Conservation (phyloP, 345 rosid genomes). For the Camelina laxa region DNA sequence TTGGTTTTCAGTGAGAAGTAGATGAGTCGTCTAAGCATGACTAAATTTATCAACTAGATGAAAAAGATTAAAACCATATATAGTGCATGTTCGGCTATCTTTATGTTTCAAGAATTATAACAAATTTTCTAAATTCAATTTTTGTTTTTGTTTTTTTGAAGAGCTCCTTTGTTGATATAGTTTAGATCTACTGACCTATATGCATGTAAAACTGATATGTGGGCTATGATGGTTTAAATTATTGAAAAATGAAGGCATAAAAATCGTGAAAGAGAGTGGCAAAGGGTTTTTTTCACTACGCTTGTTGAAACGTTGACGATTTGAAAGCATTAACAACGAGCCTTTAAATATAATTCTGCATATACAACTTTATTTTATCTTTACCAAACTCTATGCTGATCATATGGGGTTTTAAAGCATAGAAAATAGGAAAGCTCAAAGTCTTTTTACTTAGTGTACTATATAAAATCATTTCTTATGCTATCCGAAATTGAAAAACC, state of each 20-base stretch:
- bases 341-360: not conserved
- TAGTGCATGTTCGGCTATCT: not conserved
- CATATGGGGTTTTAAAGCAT: accelerated
- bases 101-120: too few species aligned
- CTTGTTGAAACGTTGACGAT: not conserved
- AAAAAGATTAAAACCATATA: not conserved
- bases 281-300: not conserved
- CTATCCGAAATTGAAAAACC: too few species aligned
- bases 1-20: too few species aligned
- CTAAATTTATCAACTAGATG: not conserved
- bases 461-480: too few species aligned
- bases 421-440: not conserved
- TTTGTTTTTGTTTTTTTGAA: too few species aligned
- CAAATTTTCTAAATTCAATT: too few species aligned
- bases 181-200: too few species aligned
- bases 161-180: not conserved
- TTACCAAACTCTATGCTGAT: not conserved
- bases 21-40: not conserved
- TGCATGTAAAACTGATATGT: too few species aligned
- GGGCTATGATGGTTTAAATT: not conserved
- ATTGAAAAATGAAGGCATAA: not conserved
- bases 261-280: not conserved
- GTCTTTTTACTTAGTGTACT: too few species aligned
- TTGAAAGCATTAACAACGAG: not conserved
- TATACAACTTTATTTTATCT: too few species aligned